A percentile compares a stretch with the other conserved stretches of the same genome.
Conservation (phyloP, 495 filamentous ascomycete genomes). For the Podospora conica region DNA sequence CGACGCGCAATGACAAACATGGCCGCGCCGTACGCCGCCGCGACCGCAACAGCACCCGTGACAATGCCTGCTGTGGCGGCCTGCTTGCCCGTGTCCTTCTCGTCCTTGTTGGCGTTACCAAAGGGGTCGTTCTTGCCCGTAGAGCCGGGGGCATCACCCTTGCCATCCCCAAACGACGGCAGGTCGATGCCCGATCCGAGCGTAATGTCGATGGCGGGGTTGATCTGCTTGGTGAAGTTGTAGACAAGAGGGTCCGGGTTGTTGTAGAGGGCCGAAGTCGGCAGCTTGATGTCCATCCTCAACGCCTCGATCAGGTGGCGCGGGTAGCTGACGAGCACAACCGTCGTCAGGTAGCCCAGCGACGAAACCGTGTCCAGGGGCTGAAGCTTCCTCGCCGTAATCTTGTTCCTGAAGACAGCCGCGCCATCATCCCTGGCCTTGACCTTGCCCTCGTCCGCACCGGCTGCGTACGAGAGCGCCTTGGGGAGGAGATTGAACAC, state of each 20-base stretch:
- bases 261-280: slow-evolving; percentile 65
- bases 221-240: slow-evolving; percentile 72
- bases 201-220: slow-evolving; percentile 75
- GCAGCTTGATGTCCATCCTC: slow-evolving; percentile 57
- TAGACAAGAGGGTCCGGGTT: slow-evolving; percentile 52
- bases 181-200: slow-evolving; percentile 45
- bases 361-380: slow-evolving; percentile 67
- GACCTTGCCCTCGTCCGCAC: slow-evolving; percentile 45
- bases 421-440: slow-evolving; percentile 24
- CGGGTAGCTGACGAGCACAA: slow-evolving; percentile 72
- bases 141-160: slow-evolving; percentile 18
- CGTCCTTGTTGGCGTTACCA: slow-evolving; percentile 27
- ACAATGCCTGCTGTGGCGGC: slow-evolving; percentile 81
- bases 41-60: slow-evolving; percentile 68
- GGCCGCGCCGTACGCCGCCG: slow-evolving; percentile 90
- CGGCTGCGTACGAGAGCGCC: slow-evolving; percentile 64
- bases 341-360: slow-evolving; percentile 75
- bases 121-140: slow-evolving; percentile 33
- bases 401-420: slow-evolving; percentile 30
- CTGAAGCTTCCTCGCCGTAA: slow-evolving; percentile 64
- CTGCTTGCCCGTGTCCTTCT: slow-evolving; percentile 49
- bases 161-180: slow-evolving; percentile 22
- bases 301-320: slow-evolving; percentile 56
- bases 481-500: slow-evolving; percentile 77
- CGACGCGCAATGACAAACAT: slow-evolving; percentile 95